Conservation (phyloP, 768 basidiomycete genomes). For the Mycena capillaripes region DNA sequence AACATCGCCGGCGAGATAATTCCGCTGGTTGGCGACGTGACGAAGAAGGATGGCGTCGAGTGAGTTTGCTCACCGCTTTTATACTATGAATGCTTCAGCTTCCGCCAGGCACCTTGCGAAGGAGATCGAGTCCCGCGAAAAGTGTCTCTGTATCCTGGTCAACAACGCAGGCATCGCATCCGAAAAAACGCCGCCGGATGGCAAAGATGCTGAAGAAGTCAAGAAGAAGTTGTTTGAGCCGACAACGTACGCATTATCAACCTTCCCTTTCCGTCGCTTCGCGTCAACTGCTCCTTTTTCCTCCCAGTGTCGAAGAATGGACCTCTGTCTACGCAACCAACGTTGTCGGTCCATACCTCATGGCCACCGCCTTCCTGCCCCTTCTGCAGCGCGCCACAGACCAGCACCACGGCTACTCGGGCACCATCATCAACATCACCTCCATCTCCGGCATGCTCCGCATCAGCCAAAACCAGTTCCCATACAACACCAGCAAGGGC, state of each 20-base stretch:
- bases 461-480: constrained; percentile 36
- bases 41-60: too few species aligned
- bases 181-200: too few species aligned
- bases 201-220: too few species aligned
- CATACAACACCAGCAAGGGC: constrained; percentile 47
- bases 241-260: too few species aligned
- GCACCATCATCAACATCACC: constrained; percentile 38
- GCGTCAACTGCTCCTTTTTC: too few species aligned
- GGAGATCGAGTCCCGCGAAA: too few species aligned
- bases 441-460: constrained; percentile 10
- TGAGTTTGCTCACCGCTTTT: constrained; percentile 29
- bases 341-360: constrained; percentile 42
- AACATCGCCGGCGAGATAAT: not conserved
- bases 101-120: too few species aligned
- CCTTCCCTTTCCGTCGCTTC: too few species aligned
- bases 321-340: constrained; percentile 28
- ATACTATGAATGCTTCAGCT: too few species aligned
- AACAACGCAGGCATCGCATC: too few species aligned
- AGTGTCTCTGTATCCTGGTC: not conserved
- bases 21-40: too few species aligned
- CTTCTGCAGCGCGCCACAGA: constrained; percentile 42
- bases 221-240: too few species aligned
- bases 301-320: constrained; percentile 38
- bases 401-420: constrained; percentile 26
- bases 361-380: constrained; percentile 44